Evolutionary conservation across 192 early-diverging fungal species (phyloP).

Genomic region (Phycomyces blakesleeanus): DNA sequence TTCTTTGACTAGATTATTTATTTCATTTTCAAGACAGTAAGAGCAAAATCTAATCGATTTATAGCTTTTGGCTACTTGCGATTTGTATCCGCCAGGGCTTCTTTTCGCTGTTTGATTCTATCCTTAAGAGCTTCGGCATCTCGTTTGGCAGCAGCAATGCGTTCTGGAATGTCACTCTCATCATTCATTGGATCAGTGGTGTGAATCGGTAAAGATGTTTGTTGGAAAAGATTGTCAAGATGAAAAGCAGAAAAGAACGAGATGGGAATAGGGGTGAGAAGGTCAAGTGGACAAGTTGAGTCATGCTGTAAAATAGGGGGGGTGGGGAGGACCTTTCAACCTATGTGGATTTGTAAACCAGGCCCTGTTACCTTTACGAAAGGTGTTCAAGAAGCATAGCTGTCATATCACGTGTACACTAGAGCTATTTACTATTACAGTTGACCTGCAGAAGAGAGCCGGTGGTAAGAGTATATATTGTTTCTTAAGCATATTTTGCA

Average conservation of each 20-base stretch:
- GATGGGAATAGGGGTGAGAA: not conserved
- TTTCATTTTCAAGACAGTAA: slow-evolving; percentile 3
- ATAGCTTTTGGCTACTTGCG: slow-evolving; percentile 56
- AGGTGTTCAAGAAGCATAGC: too few relatives aligned
- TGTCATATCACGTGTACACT: too few relatives aligned
- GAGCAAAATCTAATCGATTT: not conserved
- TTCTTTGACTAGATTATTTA: slow-evolving; percentile 62
- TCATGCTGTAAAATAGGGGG: not conserved
- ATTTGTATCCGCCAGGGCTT: slow-evolving; percentile 91
- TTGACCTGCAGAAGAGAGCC: too few relatives aligned
- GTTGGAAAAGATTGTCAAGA: not conserved
- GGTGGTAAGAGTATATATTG: too few relatives aligned
- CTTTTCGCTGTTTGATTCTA: slow-evolving; percentile 89
- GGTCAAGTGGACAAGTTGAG: not conserved
- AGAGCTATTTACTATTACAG: too few relatives aligned
- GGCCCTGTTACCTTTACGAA: too few relatives aligned
- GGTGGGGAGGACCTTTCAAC: not conserved
- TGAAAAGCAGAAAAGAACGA: not conserved
- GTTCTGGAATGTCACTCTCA: slow-evolving; percentile 79
- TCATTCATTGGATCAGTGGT: slow-evolving; percentile 8
- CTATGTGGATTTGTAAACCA: not conserved
- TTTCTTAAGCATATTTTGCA: too few relatives aligned
- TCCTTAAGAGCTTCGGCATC: slow-evolving; percentile 97
- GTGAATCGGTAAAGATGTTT: not conserved
- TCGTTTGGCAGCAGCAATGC: slow-evolving; percentile 86